phyloP scores from a whole-genome alignment of 139 green algal genomes.

The Raphidocelis subcapitata region DNA sequence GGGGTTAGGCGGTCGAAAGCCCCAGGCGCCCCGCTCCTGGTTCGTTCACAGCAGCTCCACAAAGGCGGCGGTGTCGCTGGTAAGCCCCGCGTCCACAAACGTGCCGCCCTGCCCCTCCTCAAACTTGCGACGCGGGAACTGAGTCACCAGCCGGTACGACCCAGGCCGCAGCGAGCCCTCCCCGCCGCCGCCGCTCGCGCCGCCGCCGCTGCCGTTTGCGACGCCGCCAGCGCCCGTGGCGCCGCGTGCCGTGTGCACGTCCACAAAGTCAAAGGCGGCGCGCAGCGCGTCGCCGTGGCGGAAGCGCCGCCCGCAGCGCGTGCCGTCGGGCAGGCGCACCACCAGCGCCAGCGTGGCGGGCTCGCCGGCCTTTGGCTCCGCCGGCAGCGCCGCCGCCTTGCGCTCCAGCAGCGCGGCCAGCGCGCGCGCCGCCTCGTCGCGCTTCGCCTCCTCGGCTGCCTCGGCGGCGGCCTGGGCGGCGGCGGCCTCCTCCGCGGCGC shows the following conservation, averaged over 20 bases:
- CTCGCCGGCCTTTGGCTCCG: slow-evolving; percentile 48
- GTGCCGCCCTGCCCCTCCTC: slow-evolving; percentile 15
- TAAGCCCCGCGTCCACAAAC: slow-evolving; percentile 53
- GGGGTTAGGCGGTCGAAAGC: too few species aligned
- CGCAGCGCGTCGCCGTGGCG: slow-evolving; percentile 31
- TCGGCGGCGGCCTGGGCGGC: slow-evolving; percentile 12
- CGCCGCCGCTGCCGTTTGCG: not conserved
- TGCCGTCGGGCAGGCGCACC: slow-evolving; percentile 66
- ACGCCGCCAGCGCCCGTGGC: slow-evolving; percentile 14
- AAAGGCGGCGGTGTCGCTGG: slow-evolving; percentile 56
- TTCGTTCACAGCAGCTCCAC: slow-evolving; percentile 46
- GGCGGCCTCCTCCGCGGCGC: not conserved
- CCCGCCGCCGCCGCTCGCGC: not conserved
- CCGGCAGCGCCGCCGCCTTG: slow-evolving; percentile 39
- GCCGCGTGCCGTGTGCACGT: too few species aligned
- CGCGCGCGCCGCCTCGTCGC: slow-evolving; percentile 29
- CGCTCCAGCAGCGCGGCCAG: slow-evolving; percentile 10
- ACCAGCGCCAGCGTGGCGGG: slow-evolving; percentile 43
- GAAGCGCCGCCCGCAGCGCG: slow-evolving; percentile 62
- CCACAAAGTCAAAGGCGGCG: slow-evolving; percentile 78
- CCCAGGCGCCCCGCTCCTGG: too few species aligned
- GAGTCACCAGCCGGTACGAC: slow-evolving; percentile 66
- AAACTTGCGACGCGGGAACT: slow-evolving; percentile 60
- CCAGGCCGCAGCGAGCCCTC: slow-evolving; percentile 42
- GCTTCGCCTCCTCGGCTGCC: slow-evolving; percentile 30